Evolutionary conservation across 164 flowering plant genomes (phyloP), one percentile per base, ranked within the genome.

Genomic region (Stephania japonica): DNA sequence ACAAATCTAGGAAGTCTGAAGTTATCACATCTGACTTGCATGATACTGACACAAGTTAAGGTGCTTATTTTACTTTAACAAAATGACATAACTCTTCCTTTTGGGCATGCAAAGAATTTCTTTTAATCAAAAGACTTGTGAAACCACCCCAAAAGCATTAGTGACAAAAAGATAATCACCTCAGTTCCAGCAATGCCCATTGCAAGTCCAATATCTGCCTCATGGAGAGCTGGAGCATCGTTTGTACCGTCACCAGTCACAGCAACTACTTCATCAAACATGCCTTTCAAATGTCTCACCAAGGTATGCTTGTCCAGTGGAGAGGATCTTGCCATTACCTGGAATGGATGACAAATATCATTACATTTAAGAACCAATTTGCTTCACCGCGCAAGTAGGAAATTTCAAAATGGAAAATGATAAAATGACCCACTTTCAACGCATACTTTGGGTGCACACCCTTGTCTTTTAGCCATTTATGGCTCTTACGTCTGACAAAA

Each of bases 101-200:
- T 23, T 68, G 7, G 53, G 6, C 53, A 10, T 69, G 21, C 7
- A 23, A 19, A 47, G 38, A 25, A 14, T 32, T 1, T 6, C 18
- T 59, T 71, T 11, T 23, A 71, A 49, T 49, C 6, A 7, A 32
- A 73, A 26, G 6, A 71, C 13, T 73, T 4, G 21, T 19, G 10
- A 56, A 56, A n/a, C 62, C 49, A 7, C 14, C 26, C n/a, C 42
- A 73, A 42, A 16, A 14, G 47, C 65, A 65, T 25, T 5, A 38
- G 47, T 50, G 23, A 47, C 24, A 71, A 71, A 8, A 42, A n/a
- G 70, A 66, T 13, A 75, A 14, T 76, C 65, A 94, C 98, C 97
- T 94, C 98, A 69, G 98, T 94, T 74, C 98, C 98, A 82, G 98
- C 87, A 80, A 94, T 94, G 76, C 97, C 98, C 98, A 94, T 94